Base-by-base conservation (phyloP, 805 yeast genomes). In the Saccharomyces mikatae region DNA sequence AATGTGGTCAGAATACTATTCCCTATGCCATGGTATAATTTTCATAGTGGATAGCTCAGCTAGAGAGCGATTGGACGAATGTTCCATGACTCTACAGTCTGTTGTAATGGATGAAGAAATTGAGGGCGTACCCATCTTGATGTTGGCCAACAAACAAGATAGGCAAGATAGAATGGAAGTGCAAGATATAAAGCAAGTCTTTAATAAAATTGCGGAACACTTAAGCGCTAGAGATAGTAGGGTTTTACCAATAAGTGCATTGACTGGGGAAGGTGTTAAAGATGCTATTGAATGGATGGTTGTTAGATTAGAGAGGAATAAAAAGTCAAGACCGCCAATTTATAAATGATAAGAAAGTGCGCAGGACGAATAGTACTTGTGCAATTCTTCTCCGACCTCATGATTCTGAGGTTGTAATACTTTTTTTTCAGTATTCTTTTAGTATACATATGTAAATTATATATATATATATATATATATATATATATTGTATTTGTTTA, bases 111-210 rank as follows among this genome's bases (percentile, higher is more conserved):
- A 79, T 66, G 87, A 84, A 56, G 75, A 76, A 21, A 74, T 80
- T 13, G 88, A 84, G 54, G 90, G 95, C 30, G 85, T 90, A 17
- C 99, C 98, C 1, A 82, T 92, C 9, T 75, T 92, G 54, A 92
- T 92, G 97, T 76, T 92, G 64, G 98, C 97, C 6, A 92, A 94
- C 69, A 94, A 94, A 68, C 97, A 91, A 73, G 98, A 94, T 66
- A 68, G 83, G 36, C 82, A 80, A 54, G 83, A 81, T 50, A 79
- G 83, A 55, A 71, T 87, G 70, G 92, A 86, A 66, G 84, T 87
- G 21, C 87, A 83, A 60, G 86, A 87, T 70, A 79, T 94, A 66
- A 84, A 92, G 75, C 80, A 94, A 78, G 73, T 92, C 60, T 80
- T 92, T 77, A 82, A 94, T 74, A 77, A 85, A 66, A 80, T 87